Percentiles rank a stretch among this genome's conserved stretches.
phyloP scores from a whole-genome alignment of 2,329 filamentous ascomycete species.

The Colletotrichum sp. region DNA sequence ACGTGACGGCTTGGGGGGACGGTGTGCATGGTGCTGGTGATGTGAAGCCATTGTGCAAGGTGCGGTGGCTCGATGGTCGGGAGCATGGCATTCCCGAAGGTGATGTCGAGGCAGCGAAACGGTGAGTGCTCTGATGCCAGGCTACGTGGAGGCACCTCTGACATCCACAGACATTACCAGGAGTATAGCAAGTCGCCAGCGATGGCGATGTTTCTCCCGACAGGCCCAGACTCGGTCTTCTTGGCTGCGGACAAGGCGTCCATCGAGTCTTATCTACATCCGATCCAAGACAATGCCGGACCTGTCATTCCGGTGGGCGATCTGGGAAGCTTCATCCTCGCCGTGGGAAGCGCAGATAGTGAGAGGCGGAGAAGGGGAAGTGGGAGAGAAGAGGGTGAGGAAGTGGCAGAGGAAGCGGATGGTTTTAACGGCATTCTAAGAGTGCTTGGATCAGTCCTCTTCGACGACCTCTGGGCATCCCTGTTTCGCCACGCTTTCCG shows the following conservation, averaged over 20 bases:
- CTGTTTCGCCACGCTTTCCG: neutral
- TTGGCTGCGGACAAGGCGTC: slow-evolving; percentile 27
- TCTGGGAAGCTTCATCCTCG: slow-evolving; percentile 24
- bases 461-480: neutral
- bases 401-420: neutral
- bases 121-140: slow-evolving; percentile 8
- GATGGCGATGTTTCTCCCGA: neutral
- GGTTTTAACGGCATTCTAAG: neutral
- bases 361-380: slow-evolving; percentile 1
- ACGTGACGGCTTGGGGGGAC: slow-evolving; percentile 6
- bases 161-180: neutral
- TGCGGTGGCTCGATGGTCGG: slow-evolving; percentile 27
- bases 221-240: neutral
- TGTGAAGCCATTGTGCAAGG: slow-evolving; percentile 19
- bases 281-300: neutral
- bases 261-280: slow-evolving; percentile 29
- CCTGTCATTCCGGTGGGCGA: slow-evolving; percentile 6
- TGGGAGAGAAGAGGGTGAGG: neutral
- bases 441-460: slow-evolving; percentile 1
- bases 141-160: neutral
- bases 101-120: slow-evolving; percentile 25
- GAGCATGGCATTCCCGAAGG: slow-evolving; percentile 20
- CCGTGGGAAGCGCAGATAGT: neutral
- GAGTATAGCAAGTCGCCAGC: neutral
- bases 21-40: slow-evolving; percentile 5